Evolutionary conservation across 192 early-diverging fungal species (phyloP).

Genomic region (Coemansia sp.): DNA sequence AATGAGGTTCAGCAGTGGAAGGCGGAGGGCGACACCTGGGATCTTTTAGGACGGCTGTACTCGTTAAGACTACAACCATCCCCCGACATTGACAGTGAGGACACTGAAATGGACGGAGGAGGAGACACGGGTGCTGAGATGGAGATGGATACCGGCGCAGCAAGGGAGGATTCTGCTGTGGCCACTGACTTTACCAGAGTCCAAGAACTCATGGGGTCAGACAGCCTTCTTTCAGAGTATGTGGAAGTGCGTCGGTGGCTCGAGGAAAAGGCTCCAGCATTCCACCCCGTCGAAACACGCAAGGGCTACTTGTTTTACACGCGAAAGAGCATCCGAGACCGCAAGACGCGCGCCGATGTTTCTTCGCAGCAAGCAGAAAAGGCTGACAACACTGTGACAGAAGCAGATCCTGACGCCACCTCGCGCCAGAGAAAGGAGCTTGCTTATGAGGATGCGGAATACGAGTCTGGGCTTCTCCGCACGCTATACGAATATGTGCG

Average conservation of each 20-base stretch:
- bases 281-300: slow-evolving; percentile 53
- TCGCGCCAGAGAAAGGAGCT: slow-evolving; percentile 38
- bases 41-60: slow-evolving; percentile 46
- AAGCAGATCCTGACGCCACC: slow-evolving; percentile 42
- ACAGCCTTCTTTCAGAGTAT: slow-evolving; percentile 36
- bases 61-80: slow-evolving; percentile 23
- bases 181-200: slow-evolving; percentile 34
- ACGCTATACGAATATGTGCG: slow-evolving; percentile 78
- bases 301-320: slow-evolving; percentile 57
- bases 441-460: slow-evolving; percentile 39
- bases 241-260: slow-evolving; percentile 53
- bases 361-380: not conserved
- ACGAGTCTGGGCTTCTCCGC: slow-evolving; percentile 59
- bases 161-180: not conserved
- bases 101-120: slow-evolving; percentile 4
- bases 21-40: slow-evolving; percentile 50
- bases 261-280: slow-evolving; percentile 45
- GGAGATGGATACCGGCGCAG: not conserved
- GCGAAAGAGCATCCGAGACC: slow-evolving; percentile 31
- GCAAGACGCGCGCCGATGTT: slow-evolving; percentile 5
- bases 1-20: slow-evolving; percentile 31
- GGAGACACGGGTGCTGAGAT: not conserved
- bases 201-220: slow-evolving; percentile 34
- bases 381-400: slow-evolving; percentile 19
- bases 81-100: slow-evolving; percentile 1